Percentiles rank a stretch among this genome's conserved stretches.
Evolutionary conservation across 306 rosid genomes (phyloP).

Genomic region (Acacia acuminata): DNA sequence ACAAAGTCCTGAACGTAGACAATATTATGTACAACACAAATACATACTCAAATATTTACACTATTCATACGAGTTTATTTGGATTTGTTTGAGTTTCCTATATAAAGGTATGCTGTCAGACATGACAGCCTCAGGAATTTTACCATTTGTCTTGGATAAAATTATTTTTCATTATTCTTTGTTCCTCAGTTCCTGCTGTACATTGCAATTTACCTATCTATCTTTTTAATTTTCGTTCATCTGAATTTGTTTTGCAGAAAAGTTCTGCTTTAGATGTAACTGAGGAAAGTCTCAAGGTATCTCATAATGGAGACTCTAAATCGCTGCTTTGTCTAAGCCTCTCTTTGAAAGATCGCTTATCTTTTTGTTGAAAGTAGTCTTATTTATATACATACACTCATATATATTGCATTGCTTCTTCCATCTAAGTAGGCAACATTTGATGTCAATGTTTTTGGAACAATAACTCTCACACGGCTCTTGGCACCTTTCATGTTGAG

Average conservation of each 20-base stretch:
- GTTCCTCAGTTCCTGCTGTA: not conserved
- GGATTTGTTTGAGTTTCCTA: not conserved
- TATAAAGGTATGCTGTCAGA: not conserved
- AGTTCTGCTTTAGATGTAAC: constrained; percentile 68
- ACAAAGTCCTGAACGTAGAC: not conserved
- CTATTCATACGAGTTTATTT: not conserved
- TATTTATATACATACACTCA: not conserved
- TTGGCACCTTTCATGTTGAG: constrained; percentile 85
- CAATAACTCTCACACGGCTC: constrained; percentile 79
- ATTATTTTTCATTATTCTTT: not conserved
- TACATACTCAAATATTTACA: not conserved
- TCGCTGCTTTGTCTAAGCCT: not conserved
- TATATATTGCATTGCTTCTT: constrained; percentile 3
- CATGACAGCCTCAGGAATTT: not conserved
- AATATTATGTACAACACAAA: not conserved
- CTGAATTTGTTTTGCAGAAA: constrained; percentile 60
- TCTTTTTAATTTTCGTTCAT: not conserved
- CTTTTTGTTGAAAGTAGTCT: constrained; percentile 9
- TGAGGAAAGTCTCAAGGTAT: constrained; percentile 81
- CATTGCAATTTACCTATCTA: not conserved
- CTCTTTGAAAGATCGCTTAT: not conserved
- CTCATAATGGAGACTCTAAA: constrained; percentile 25
- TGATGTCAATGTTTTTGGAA: constrained; percentile 88
- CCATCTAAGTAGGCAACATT: constrained; percentile 66
- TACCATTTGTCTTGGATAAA: not conserved